Conservation (phyloP, 2,329 filamentous ascomycete species). For the Colletotrichum theobromicola region DNA sequence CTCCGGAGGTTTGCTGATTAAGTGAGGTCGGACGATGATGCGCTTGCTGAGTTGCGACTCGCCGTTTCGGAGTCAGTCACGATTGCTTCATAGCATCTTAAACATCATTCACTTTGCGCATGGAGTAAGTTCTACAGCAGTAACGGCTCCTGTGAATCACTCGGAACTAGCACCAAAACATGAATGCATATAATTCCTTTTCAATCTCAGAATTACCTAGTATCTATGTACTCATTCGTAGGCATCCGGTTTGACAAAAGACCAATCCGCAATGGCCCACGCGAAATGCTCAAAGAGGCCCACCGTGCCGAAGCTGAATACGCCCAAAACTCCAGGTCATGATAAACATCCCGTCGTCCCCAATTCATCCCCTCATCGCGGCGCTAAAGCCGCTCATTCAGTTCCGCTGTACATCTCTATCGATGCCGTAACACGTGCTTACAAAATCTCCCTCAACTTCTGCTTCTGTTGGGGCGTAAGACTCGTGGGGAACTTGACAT, state of each 20-base stretch:
- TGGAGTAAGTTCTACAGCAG: neutral
- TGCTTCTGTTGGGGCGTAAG: slow-evolving; percentile 82
- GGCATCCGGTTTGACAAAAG: neutral
- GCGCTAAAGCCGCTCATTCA: neutral
- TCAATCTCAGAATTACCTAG: neutral
- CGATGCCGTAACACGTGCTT: slow-evolving; percentile 22
- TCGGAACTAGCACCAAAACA: neutral
- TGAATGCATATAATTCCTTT: neutral
- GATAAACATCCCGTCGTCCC: neutral
- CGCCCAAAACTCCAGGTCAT: slow-evolving; percentile 15
- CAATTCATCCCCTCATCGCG: neutral
- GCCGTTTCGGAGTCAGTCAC: neutral
- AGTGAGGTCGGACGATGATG: neutral
- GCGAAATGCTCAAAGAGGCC: slow-evolving; percentile 8
- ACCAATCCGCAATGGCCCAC: neutral
- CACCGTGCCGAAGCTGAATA: neutral
- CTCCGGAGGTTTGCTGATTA: neutral
- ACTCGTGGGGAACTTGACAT: slow-evolving; percentile 87
- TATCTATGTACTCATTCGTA: slow-evolving; percentile 3
- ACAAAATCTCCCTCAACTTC: slow-evolving; percentile 80
- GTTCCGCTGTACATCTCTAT: neutral
- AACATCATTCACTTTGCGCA: neutral
- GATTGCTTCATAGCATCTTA: neutral
- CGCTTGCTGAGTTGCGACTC: neutral
- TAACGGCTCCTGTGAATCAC: neutral